phyloP scores from a whole-genome alignment of 1,284 basidiomycete genomes.

The Leccinum solheimii region DNA sequence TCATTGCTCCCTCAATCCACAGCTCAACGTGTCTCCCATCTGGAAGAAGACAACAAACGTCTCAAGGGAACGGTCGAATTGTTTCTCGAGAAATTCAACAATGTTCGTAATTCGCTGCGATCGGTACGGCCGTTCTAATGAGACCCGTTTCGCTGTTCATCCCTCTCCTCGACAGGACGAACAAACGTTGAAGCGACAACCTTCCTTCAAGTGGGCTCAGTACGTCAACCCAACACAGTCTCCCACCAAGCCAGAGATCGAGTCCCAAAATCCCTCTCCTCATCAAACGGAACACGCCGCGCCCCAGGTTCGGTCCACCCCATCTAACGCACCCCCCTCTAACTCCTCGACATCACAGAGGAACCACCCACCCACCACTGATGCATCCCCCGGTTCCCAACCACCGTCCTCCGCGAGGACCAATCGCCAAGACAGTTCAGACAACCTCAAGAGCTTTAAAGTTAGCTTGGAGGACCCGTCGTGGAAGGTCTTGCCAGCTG shows the following conservation, averaged over 20 bases:
- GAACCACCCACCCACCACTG: slow-evolving; percentile 29
- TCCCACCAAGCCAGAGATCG: slow-evolving; percentile 70
- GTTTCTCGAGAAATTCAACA: slow-evolving; percentile 66
- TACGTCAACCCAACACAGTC: slow-evolving; percentile 71
- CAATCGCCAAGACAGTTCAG: slow-evolving; percentile 66
- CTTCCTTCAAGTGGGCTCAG: slow-evolving; percentile 82
- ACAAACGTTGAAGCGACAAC: slow-evolving; percentile 60
- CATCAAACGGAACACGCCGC: slow-evolving; percentile 71
- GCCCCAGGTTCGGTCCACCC: slow-evolving; percentile 38
- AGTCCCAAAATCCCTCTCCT: slow-evolving; percentile 77
- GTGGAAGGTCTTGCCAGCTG: slow-evolving; percentile 96
- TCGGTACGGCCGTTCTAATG: slow-evolving; percentile 15
- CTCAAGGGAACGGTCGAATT: slow-evolving; percentile 60
- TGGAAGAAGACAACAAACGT: slow-evolving; percentile 78
- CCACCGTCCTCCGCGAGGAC: slow-evolving; percentile 35
- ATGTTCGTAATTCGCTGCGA: slow-evolving; percentile 25
- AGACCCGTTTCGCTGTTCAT: slow-evolving; percentile 12
- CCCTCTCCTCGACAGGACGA: slow-evolving; percentile 44
- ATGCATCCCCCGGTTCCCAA: slow-evolving; percentile 38
- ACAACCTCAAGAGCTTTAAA: slow-evolving; percentile 85
- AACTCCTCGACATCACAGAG: slow-evolving; percentile 28
- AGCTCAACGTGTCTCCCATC: slow-evolving; percentile 67
- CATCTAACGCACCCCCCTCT: slow-evolving; percentile 28
- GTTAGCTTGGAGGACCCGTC: slow-evolving; percentile 95
- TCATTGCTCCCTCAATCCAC: slow-evolving; percentile 6